Percentiles rank a stretch among this genome's conserved stretches.
phyloP scores from a whole-genome alignment of 1,139 yeast species.

The Yamadazyma aaseri region DNA sequence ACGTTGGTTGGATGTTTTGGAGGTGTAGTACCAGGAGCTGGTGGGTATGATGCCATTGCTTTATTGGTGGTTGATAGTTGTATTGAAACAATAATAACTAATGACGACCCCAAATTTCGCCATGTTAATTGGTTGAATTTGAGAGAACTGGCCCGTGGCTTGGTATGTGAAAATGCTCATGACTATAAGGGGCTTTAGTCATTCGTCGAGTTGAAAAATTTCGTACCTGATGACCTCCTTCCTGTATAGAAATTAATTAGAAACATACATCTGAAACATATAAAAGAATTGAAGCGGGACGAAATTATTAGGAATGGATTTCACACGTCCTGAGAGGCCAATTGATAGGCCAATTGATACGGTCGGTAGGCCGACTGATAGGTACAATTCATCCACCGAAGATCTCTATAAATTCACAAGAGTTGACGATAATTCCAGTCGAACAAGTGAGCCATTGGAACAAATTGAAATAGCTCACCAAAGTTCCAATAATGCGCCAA shows the following conservation, averaged over 20 bases:
- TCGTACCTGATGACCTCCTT: constrained; percentile 1
- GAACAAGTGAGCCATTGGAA: too few species aligned
- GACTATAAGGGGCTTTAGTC: constrained; percentile 17
- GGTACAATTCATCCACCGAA: constrained; percentile 1
- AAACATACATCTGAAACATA: too few species aligned
- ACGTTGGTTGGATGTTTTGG: constrained; percentile 74
- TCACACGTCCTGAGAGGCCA: too few species aligned
- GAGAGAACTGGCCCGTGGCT: constrained; percentile 57
- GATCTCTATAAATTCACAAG: constrained; percentile 5
- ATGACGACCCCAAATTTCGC: constrained; percentile 25
- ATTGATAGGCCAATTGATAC: too few species aligned
- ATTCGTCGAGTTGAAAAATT: too few species aligned
- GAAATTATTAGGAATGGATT: too few species aligned
- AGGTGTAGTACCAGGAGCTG: constrained; percentile 98
- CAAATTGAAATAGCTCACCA: too few species aligned
- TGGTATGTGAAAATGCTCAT: constrained; percentile 32
- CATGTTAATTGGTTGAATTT: constrained; percentile 65
- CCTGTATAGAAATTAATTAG: too few species aligned
- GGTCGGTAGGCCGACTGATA: too few species aligned
- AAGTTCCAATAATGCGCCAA: too few species aligned
- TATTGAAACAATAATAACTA: constrained; percentile 39
- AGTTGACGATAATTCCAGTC: too few species aligned
- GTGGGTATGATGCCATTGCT: constrained; percentile 92
- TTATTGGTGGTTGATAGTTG: constrained; percentile 56
- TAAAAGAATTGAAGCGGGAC: too few species aligned